Percentiles rank a stretch among this genome's conserved stretches.
Conservation (phyloP, 495 filamentous ascomycete species). For the Aspergillus sclerotiicarbonarius region DNA sequence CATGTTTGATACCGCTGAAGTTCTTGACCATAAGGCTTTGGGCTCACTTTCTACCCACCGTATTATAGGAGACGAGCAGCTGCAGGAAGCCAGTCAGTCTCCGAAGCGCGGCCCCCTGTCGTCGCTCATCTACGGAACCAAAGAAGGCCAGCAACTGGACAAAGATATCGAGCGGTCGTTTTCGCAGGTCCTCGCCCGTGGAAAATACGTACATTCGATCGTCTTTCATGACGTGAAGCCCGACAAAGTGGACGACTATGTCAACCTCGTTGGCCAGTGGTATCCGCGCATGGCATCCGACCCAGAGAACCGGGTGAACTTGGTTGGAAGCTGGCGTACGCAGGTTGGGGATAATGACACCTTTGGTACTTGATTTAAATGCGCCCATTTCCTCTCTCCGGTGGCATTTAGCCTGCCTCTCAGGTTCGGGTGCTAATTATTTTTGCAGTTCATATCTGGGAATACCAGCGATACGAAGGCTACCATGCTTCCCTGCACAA, state of each 20-base stretch:
- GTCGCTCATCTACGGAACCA: conserved; percentile 91
- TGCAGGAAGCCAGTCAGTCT: conserved; percentile 45
- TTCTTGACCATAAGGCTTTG: conserved; percentile 48
- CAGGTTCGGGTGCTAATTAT: conserved; percentile 8
- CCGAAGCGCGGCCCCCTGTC: conserved; percentile 51
- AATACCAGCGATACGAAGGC: conserved; percentile 95
- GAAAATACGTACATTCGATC: conserved; percentile 98
- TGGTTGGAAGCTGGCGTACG: conserved; percentile 97
- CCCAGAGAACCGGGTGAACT: conserved; percentile 85
- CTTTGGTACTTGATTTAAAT: conserved; percentile 63
- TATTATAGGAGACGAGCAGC: conserved; percentile 46
- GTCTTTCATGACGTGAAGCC: conserved; percentile 96
- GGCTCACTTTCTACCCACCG: conserved; percentile 66
- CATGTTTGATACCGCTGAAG: conserved; percentile 40
- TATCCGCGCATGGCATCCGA: conserved; percentile 82
- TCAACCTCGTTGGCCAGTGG: conserved; percentile 85
- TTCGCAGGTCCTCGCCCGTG: conserved; percentile 86
- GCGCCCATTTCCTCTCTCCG: not conserved
- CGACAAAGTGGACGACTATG: conserved; percentile 92
- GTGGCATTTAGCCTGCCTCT: not conserved
- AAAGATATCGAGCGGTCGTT: conserved; percentile 93
- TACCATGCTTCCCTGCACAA: conserved; percentile 89
- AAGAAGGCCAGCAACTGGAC: conserved; percentile 88
- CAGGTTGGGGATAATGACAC: conserved; percentile 98
- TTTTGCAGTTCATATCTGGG: conserved; percentile 87